Evolutionary conservation across 345 rosid species (phyloP).

Genomic region (Punica granatum): DNA sequence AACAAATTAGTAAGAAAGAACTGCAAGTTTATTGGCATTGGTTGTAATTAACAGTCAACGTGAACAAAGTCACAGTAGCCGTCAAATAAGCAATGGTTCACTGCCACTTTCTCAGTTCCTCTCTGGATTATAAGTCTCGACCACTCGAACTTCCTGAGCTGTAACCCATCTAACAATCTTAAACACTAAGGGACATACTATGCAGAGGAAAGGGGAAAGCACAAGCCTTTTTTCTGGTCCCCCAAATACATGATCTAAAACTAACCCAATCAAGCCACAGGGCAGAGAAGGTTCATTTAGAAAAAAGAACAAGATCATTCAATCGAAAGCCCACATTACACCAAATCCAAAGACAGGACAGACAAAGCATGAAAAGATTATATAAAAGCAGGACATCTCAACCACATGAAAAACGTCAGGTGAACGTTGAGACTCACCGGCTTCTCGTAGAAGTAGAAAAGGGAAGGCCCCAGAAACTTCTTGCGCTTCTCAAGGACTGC

Average conservation of each 20-base stretch:
- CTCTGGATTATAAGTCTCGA: not conserved
- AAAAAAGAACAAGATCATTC: too few relatives aligned
- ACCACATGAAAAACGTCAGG: not conserved
- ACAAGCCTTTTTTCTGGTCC: too few relatives aligned
- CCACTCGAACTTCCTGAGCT: not conserved
- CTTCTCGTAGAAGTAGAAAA: constrained; percentile 74
- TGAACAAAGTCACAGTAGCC: not conserved
- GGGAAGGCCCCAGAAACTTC: constrained; percentile 81
- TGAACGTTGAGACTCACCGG: constrained; percentile 42
- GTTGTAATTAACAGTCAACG: not conserved
- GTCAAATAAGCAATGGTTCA: not conserved
- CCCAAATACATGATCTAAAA: too few relatives aligned
- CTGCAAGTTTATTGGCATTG: not conserved
- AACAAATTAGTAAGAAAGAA: not conserved
- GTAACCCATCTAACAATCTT: not conserved
- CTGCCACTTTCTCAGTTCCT: not conserved
- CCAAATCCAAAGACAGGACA: not conserved
- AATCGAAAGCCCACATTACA: not conserved
- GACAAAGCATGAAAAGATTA: not conserved
- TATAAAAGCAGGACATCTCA: not conserved
- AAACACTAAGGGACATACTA: not conserved
- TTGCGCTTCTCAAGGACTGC: constrained; percentile 69
- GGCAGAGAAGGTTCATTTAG: not conserved
- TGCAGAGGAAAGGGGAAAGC: too few relatives aligned
- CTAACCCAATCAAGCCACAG: not conserved